These are phyloP conservation scores for Cordyceps militaris DNA, from an alignment of 2,329 filamentous ascomycete species.

Conservation along the genomic window DNA sequence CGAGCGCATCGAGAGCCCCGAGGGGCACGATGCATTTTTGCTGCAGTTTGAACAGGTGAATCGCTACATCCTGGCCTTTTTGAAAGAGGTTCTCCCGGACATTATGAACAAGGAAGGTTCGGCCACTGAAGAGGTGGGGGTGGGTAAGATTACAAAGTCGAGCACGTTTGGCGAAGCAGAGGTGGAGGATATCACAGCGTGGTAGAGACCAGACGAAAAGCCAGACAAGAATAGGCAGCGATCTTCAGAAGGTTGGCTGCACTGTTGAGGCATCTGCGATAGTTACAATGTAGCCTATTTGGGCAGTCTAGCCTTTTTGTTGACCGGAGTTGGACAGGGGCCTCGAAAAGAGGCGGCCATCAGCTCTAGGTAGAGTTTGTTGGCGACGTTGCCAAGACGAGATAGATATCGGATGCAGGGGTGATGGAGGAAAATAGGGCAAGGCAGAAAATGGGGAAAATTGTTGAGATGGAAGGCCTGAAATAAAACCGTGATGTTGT, in stretches of 20 bases:
- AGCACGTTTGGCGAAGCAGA: conserved; percentile 95
- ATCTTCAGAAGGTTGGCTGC: not conserved
- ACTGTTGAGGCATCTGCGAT: not conserved
- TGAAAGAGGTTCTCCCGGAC: conserved; percentile 75
- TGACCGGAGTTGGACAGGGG: not conserved
- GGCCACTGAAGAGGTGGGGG: conserved; percentile 41
- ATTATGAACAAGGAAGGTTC: conserved; percentile 66
- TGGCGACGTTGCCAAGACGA: too few relatives aligned
- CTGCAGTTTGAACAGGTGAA: conserved; percentile 98
- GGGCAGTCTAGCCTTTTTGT: not conserved
- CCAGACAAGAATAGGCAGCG: not conserved
- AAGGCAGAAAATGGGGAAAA: too few relatives aligned
- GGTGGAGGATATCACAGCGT: conserved; percentile 91
- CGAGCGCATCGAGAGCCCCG: conserved; percentile 83
- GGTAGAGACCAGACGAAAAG: conserved; percentile 42
- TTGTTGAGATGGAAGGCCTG: too few relatives aligned
- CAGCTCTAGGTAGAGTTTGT: not conserved
- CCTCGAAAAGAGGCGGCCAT: not conserved
- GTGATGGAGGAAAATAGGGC: not conserved
- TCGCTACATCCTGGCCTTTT: conserved; percentile 72
- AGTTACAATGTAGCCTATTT: not conserved
- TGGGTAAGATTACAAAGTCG: conserved; percentile 66
- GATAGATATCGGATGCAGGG: not conserved
- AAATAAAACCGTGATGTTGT: too few relatives aligned
- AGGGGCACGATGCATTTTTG: conserved; percentile 94